Conservation (phyloP, 495 filamentous ascomycete genomes). For the Penicillium waksmanii region DNA sequence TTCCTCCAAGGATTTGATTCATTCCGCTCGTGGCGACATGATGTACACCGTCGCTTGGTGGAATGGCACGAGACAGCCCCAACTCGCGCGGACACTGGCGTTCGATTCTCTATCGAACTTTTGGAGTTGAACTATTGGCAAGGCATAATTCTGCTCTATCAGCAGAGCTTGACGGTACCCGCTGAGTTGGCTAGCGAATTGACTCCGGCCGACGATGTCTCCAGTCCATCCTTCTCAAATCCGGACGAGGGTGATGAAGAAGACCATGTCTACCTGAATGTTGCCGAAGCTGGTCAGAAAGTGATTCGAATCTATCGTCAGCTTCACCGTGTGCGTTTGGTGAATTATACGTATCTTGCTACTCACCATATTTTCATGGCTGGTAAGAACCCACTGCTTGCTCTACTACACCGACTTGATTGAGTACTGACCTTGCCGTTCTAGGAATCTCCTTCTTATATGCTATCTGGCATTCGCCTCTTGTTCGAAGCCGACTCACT, state of each 20-base stretch:
- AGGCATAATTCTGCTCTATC: constrained; percentile 94
- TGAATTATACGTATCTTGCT: constrained; percentile 96
- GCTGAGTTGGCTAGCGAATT: constrained; percentile 79
- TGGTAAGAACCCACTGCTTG: constrained; percentile 49
- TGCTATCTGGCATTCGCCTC: constrained; percentile 93
- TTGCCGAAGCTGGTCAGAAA: constrained; percentile 92
- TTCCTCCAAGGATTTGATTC: constrained; percentile 83
- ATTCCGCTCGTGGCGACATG: constrained; percentile 84
- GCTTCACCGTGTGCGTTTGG: constrained; percentile 81
- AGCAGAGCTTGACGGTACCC: constrained; percentile 88
- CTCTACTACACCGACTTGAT: background rate
- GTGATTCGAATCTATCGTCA: constrained; percentile 89
- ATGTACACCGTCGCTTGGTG: constrained; percentile 80
- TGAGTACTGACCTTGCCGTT: background rate
- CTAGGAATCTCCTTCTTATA: constrained; percentile 91
- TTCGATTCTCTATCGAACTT: constrained; percentile 83
- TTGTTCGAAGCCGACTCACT: constrained; percentile 79
- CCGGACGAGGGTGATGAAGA: constrained; percentile 77
- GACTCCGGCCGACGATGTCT: constrained; percentile 67
- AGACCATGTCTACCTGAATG: constrained; percentile 87
- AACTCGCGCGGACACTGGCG: constrained; percentile 74
- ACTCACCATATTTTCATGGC: constrained; percentile 98
- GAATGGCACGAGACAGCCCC: constrained; percentile 89
- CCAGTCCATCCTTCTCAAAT: constrained; percentile 59
- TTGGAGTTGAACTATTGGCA: constrained; percentile 97